A percentile compares a stretch with the other conserved stretches of the same genome.
These are phyloP conservation scores for Fusarium acutatum DNA, from an alignment of 2,329 filamentous ascomycete genomes.

Conservation along the genomic window DNA sequence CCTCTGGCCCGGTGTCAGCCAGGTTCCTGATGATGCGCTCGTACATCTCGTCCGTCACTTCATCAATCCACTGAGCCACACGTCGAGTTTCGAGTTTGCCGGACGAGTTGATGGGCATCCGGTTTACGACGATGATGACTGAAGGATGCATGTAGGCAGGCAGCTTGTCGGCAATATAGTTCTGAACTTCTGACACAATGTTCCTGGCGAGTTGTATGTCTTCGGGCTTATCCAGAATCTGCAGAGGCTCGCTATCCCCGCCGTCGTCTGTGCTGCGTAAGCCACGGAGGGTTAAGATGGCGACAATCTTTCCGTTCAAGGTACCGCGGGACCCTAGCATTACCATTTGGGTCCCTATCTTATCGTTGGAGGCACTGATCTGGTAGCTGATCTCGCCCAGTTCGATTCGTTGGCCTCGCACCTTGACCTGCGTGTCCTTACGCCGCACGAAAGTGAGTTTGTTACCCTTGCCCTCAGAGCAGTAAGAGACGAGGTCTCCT, in stretches of 20 bases:
- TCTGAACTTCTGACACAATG: neutral
- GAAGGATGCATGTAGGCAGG: neutral
- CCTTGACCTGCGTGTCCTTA: neutral
- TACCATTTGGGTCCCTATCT: neutral
- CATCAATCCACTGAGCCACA: neutral
- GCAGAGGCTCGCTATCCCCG: neutral
- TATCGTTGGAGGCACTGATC: neutral
- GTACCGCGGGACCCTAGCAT: neutral
- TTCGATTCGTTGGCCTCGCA: neutral
- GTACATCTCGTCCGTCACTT: neutral
- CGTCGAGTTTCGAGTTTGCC: neutral
- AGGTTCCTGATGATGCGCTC: neutral
- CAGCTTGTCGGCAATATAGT: neutral
- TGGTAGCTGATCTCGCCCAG: neutral
- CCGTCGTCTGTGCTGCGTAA: neutral
- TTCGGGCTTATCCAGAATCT: neutral
- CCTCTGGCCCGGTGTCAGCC: neutral
- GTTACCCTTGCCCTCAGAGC: neutral
- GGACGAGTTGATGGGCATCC: neutral
- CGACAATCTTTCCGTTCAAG: neutral
- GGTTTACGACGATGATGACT: neutral
- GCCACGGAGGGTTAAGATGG: neutral
- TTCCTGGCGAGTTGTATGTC: neutral
- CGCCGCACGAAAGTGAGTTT: neutral
- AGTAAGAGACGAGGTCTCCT: neutral